These are phyloP conservation scores for Oehlia diaphana DNA, from an alignment of 192 early-diverging fungal genomes.

Conservation along the genomic window DNA sequence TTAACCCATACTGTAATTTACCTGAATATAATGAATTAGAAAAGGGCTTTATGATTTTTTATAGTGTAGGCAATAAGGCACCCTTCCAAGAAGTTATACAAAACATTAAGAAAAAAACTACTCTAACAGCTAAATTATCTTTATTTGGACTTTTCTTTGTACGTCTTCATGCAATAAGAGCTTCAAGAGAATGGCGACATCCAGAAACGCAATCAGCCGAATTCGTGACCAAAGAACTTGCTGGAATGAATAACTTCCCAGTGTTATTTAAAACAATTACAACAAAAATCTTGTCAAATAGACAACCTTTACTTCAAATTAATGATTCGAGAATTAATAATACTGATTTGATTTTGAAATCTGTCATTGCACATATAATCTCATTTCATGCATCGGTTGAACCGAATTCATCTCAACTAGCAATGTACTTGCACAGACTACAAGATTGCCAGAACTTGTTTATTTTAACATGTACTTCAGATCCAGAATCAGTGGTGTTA, in stretches of 20 bases:
- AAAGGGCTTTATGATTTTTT: neutral
- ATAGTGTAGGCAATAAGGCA: neutral
- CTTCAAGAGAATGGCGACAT: conserved; percentile 20
- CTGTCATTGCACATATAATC: conserved; percentile 24
- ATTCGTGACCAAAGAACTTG: conserved; percentile 3
- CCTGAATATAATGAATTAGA: conserved; percentile 6
- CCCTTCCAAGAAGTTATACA: neutral
- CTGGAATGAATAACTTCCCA: neutral
- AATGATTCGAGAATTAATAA: neutral
- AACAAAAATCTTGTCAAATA: neutral
- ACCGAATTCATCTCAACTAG: conserved; percentile 3
- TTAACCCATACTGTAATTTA: conserved; percentile 20
- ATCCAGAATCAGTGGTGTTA: conserved; percentile 13
- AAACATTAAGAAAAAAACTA: neutral
- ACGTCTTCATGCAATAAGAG: conserved; percentile 7
- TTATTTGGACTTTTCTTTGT: conserved; percentile 13
- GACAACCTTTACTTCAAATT: conserved; percentile 12
- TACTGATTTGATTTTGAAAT: conserved; percentile 20
- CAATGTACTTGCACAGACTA: conserved; percentile 11
- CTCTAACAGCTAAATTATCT: neutral
- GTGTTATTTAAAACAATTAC: neutral
- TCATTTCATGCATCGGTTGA: conserved; percentile 9
- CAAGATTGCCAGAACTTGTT: neutral
- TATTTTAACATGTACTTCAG: conserved; percentile 20
- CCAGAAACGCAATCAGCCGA: neutral